Evolutionary conservation across 2,329 filamentous ascomycete genomes (phyloP).

Genomic region (Bipolaris zeicola): DNA sequence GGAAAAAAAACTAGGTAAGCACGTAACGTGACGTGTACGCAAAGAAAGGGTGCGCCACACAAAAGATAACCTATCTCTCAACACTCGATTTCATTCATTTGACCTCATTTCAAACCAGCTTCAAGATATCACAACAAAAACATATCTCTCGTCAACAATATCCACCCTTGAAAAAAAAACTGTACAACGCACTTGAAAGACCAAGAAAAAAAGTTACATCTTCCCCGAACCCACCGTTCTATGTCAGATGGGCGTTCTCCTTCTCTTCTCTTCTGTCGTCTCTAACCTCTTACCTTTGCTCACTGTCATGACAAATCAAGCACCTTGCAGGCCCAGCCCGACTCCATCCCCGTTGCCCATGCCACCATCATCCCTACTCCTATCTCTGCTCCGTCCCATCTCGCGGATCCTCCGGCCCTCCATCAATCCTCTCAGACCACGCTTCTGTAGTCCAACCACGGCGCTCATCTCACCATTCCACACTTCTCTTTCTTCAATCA

Average conservation of each 20-base stretch:
- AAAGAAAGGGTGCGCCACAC: no score
- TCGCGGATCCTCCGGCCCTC: constrained; percentile 87
- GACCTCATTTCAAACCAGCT: neutral
- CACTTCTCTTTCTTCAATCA: constrained; percentile 62
- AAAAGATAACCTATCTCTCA: neutral
- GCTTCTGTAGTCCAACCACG: constrained; percentile 93
- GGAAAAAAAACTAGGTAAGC: no score
- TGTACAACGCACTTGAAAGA: neutral
- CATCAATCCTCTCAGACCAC: constrained; percentile 90
- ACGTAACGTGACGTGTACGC: no score
- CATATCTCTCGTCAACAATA: neutral
- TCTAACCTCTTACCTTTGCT: neutral
- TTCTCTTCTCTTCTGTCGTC: neutral
- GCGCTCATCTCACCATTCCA: constrained; percentile 84
- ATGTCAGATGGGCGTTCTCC: constrained; percentile 14
- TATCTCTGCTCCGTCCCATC: constrained; percentile 56
- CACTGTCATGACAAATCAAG: constrained; percentile 7
- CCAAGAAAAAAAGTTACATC: neutral
- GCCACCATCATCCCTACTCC: constrained; percentile 37
- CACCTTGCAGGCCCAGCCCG: constrained; percentile 35
- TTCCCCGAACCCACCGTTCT: constrained; percentile 15
- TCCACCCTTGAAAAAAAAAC: neutral
- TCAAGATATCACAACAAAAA: neutral
- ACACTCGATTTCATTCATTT: neutral
- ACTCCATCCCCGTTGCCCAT: constrained; percentile 33